These are phyloP conservation scores for Bondarzewia mesenterica DNA, from an alignment of 1,284 basidiomycete species.

Conservation along the genomic window DNA sequence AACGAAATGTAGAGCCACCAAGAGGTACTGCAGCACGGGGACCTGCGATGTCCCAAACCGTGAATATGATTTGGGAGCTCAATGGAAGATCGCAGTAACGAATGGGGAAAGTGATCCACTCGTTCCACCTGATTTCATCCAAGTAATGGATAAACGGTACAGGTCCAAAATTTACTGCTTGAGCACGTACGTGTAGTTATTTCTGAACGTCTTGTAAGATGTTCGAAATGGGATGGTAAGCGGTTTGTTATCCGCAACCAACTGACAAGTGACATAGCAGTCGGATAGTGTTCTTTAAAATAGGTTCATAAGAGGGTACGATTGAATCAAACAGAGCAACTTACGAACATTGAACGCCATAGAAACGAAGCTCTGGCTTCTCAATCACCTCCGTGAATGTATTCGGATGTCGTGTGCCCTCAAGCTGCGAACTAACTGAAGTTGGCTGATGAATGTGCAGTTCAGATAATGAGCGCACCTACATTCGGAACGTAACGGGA, in stretches of 20 bases:
- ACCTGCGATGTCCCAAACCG: slow-evolving; percentile 89
- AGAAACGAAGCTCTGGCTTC: slow-evolving; percentile 70
- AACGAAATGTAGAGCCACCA: slow-evolving; percentile 82
- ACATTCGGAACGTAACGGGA: slow-evolving; percentile 86
- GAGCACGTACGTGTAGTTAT: slow-evolving; percentile 57
- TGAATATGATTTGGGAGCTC: slow-evolving; percentile 85
- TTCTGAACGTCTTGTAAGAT: slow-evolving; percentile 87
- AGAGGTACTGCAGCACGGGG: slow-evolving; percentile 70
- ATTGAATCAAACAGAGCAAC: slow-evolving; percentile 21
- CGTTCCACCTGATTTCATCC: slow-evolving; percentile 72
- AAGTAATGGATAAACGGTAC: slow-evolving; percentile 3
- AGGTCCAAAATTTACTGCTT: not conserved
- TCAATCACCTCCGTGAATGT: slow-evolving; percentile 72
- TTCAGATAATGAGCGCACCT: slow-evolving; percentile 18
- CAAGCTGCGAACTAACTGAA: slow-evolving; percentile 65
- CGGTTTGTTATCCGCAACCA: slow-evolving; percentile 90
- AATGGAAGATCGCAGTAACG: slow-evolving; percentile 87
- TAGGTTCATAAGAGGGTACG: slow-evolving; percentile 14
- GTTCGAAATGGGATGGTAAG: slow-evolving; percentile 88
- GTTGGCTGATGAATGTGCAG: not conserved
- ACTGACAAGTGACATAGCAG: slow-evolving; percentile 86
- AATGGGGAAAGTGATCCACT: slow-evolving; percentile 87
- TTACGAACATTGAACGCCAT: slow-evolving; percentile 73
- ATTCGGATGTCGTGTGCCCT: slow-evolving; percentile 65
- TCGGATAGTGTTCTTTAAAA: slow-evolving; percentile 69